Percentiles rank a stretch among this genome's conserved stretches.
Conservation (phyloP, 257 asterid genomes). For the Fraxinus americana region DNA sequence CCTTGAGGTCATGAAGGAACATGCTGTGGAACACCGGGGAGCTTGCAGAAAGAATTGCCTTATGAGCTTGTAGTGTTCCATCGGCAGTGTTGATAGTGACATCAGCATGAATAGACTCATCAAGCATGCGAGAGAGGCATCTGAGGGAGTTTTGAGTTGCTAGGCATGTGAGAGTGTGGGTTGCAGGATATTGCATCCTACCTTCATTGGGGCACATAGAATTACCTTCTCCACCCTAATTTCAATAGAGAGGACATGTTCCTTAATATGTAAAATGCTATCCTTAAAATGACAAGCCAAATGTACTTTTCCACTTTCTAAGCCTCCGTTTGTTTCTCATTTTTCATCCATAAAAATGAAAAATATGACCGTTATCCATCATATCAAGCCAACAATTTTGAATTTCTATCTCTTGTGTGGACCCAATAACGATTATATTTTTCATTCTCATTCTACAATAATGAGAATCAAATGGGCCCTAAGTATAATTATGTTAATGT, state of each 20-base stretch:
- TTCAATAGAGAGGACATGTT: conserved; percentile 4
- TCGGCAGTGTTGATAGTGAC: conserved; percentile 78
- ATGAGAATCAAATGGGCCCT: no score
- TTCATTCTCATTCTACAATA: no score
- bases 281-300: neutral
- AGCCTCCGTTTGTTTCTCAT: neutral
- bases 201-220: conserved; percentile 74
- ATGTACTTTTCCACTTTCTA: neutral
- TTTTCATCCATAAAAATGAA: no score
- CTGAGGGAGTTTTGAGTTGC: conserved; percentile 66
- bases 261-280: neutral
- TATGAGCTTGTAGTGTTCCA: conserved; percentile 73
- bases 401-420: no score
- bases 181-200: conserved; percentile 50
- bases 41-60: conserved; percentile 79
- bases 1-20: conserved; percentile 86
- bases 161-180: conserved; percentile 66
- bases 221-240: conserved; percentile 72
- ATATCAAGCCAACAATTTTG: no score
- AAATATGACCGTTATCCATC: no score
- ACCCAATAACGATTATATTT: no score
- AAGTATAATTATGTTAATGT: no score
- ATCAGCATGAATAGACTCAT: conserved; percentile 73
- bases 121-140: conserved; percentile 82
- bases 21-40: conserved; percentile 92